Evolutionary conservation across 768 basidiomycete genomes (phyloP), one percentile per base, ranked within the genome.

Genomic region (Chalciporus piperatus): DNA sequence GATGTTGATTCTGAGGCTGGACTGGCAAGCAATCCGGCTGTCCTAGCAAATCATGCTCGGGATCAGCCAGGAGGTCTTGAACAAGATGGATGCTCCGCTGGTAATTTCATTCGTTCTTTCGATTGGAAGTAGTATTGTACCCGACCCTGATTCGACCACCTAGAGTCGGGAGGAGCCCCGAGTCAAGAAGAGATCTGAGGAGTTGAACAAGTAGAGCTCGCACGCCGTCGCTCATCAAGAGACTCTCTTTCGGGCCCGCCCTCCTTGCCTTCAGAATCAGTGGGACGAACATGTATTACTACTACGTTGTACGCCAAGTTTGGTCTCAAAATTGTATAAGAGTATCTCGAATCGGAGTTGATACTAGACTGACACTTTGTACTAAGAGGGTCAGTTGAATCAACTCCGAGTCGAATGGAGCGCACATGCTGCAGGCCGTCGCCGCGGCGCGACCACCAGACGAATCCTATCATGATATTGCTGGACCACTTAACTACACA

Each of bases 121-220:
- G 6, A 5, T 6, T 6, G 4, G 13, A 3, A 5, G 25, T 25
- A 25, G 41, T 30, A 30, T 30, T 3, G 1, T 6, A 5, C 41
- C 40, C 25, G 17, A 17, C 54, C 16, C 4, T 41, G 37, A 58
- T 28, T 7, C 14, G 25, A 20, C 10, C 45, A 1, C 28, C 8
- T 50, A 83, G 82, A 78, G 73, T 50, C 74, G 70, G 23, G 81
- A 83, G 42, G 81, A 83, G 58, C 66, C n/a, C n/a, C n/a, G n/a
- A n/a, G n/a, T 83, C 27, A 65, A 62, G 47, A 75, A 70, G 40
- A 68, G 72, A 42, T 63, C 72, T 1, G 79, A 74, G n/a, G 74
- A 77, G 58, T 59, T 82, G 49, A 81, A 80, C 64, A 73, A 69
- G 62, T 48, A 58, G 25, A 7, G 16, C 33, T 35, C 13, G 33